Conservation (phyloP, 1,139 yeast genomes). For the Kodamaea fungicola region DNA sequence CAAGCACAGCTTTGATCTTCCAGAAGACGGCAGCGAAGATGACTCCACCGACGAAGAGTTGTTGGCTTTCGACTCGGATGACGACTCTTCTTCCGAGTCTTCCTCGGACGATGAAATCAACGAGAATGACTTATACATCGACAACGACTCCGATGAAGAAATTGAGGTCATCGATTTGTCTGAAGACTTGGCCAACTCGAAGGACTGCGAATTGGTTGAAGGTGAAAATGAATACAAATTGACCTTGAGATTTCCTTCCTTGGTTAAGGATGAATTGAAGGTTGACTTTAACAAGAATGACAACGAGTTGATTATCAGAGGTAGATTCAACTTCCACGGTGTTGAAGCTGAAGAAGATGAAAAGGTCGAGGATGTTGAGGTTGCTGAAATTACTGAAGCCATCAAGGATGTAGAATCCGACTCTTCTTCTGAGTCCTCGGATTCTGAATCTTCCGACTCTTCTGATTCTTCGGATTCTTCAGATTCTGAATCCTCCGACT, state of each 20-base stretch:
- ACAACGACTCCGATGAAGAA: constrained; percentile 34
- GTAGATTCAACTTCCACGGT: constrained; percentile 36
- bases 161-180: constrained; percentile 40
- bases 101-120: constrained; percentile 15
- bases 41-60: constrained; percentile 41
- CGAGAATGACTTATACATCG: constrained; percentile 25
- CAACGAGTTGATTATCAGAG: constrained; percentile 42
- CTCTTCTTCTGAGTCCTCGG: constrained; percentile 5
- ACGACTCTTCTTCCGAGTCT: constrained; percentile 4
- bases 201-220: constrained; percentile 44
- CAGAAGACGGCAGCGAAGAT: constrained; percentile 31
- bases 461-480: constrained; percentile 10
- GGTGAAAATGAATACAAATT: constrained; percentile 40
- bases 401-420: too few relatives aligned
- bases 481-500: constrained; percentile 14
- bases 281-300: constrained; percentile 41
- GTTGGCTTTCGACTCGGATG: constrained; percentile 17
- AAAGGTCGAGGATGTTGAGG: constrained; percentile 17
- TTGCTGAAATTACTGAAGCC: constrained; percentile 9
- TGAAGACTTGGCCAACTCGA: constrained; percentile 42
- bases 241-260: constrained; percentile 42
- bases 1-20: constrained; percentile 40
- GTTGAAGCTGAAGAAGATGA: constrained; percentile 19
- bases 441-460: constrained; percentile 11
- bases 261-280: constrained; percentile 41